Evolutionary conservation across 1,139 yeast species (phyloP).

Genomic region (Taphrina wiesneri): DNA sequence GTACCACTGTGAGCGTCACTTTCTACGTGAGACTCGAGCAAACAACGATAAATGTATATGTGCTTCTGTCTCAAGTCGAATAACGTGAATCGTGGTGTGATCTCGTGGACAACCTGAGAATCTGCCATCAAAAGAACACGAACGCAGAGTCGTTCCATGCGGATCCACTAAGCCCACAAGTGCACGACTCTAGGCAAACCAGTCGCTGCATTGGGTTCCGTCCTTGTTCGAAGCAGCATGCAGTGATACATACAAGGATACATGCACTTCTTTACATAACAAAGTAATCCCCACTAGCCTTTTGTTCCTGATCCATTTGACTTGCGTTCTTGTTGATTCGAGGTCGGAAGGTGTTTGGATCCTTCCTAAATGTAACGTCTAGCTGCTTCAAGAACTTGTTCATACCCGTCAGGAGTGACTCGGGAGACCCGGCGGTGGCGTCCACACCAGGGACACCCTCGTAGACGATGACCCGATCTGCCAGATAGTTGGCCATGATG

Average conservation of each 20-base stretch:
- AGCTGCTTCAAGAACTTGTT: conserved; percentile 93
- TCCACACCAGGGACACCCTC: conserved; percentile 89
- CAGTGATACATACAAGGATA: not conserved
- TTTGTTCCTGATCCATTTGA: conserved; percentile 98
- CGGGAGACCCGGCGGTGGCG: conserved; percentile 83
- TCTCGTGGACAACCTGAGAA: no score
- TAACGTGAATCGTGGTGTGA: no score
- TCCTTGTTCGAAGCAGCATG: not conserved
- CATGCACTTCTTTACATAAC: conserved; percentile 47
- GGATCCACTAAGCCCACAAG: no score
- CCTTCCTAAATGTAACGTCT: conserved; percentile 96
- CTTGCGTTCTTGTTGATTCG: conserved; percentile 96
- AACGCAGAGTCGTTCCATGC: no score
- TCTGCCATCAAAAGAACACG: no score
- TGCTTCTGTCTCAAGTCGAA: no score
- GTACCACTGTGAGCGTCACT: no score
- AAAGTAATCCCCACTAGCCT: conserved; percentile 86
- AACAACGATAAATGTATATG: no score
- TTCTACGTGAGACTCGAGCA: no score
- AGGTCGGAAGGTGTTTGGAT: conserved; percentile 96
- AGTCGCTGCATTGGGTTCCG: no score
- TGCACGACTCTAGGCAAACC: no score
- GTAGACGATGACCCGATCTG: conserved; percentile 96
- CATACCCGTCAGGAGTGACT: conserved; percentile 93
- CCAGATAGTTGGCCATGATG: conserved; percentile 92